A percentile compares a stretch with the other conserved stretches of the same genome.
Evolutionary conservation across 768 basidiomycete species (phyloP).

Genomic region (Kwoniella dejecticola): DNA sequence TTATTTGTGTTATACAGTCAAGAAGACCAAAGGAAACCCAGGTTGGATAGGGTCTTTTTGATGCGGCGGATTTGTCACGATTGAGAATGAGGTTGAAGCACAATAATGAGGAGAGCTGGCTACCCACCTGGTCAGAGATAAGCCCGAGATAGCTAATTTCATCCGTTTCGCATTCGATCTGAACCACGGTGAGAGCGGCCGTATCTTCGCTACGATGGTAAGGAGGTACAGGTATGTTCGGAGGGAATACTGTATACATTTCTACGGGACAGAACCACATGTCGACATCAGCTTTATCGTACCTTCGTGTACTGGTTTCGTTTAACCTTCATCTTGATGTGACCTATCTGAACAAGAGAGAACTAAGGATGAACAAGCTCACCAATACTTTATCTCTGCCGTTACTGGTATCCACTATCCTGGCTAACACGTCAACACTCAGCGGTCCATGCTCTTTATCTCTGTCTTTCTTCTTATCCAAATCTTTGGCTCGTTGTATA

Average conservation of each 20-base stretch:
- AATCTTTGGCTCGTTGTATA: no score
- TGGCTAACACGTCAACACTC: constrained; percentile 64
- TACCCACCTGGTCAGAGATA: constrained; percentile 48
- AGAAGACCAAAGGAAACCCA: no score
- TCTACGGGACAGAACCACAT: constrained; percentile 32
- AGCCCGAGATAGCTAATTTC: constrained; percentile 34
- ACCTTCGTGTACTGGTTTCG: no score
- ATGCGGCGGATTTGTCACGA: no score
- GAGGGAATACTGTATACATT: constrained; percentile 50
- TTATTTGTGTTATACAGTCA: no score
- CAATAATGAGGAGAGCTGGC: no score
- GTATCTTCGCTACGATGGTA: constrained; percentile 29
- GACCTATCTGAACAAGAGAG: no score
- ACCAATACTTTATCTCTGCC: constrained; percentile 52
- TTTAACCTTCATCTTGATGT: no score
- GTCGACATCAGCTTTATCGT: no score
- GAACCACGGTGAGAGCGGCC: constrained; percentile 39
- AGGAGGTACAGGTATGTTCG: constrained; percentile 50
- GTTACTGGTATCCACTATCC: constrained; percentile 61
- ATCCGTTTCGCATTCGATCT: constrained; percentile 37
- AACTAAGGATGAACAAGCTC: no score
- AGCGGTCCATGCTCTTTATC: constrained; percentile 1
- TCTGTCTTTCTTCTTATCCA: not conserved
- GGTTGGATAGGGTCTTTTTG: no score
- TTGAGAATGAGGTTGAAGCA: no score